Conservation (phyloP, 208 protist species). For the Leishmania braziliensis region DNA sequence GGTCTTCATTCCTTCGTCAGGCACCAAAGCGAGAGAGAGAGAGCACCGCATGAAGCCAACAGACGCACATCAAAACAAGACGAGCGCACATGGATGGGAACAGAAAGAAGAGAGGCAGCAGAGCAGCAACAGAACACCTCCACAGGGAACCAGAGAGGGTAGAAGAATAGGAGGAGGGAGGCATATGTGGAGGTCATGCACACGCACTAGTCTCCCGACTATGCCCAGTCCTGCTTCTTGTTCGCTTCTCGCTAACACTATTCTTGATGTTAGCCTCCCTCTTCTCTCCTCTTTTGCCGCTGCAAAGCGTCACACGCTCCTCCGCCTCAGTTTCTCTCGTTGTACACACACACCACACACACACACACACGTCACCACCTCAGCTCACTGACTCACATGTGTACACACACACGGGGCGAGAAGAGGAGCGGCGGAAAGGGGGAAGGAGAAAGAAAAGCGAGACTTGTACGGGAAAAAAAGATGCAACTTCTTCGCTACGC, state of each 20-base stretch:
- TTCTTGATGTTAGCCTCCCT: not conserved
- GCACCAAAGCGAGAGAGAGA: not conserved
- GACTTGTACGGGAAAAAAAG: too few relatives aligned
- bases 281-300: not conserved
- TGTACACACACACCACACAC: not conserved
- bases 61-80: not conserved
- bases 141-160: not conserved
- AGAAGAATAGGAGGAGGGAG: not conserved
- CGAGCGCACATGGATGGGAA: not conserved
- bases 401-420: slow-evolving; percentile 2
- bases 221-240: not conserved
- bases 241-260: not conserved
- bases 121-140: not conserved
- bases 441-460: not conserved
- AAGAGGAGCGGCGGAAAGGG: not conserved
- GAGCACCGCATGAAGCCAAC: not conserved
- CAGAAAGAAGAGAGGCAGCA: not conserved
- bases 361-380: not conserved
- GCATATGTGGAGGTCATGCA: slow-evolving; percentile 10
- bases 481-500: not conserved
- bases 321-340: not conserved
- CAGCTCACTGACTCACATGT: not conserved
- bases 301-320: not conserved
- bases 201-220: slow-evolving; percentile 9
- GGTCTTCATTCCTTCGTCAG: not conserved